Percentiles rank a stretch among this genome's conserved stretches.
Evolutionary conservation across 495 filamentous ascomycete species (phyloP).

Genomic region (Aspergillus affinis): DNA sequence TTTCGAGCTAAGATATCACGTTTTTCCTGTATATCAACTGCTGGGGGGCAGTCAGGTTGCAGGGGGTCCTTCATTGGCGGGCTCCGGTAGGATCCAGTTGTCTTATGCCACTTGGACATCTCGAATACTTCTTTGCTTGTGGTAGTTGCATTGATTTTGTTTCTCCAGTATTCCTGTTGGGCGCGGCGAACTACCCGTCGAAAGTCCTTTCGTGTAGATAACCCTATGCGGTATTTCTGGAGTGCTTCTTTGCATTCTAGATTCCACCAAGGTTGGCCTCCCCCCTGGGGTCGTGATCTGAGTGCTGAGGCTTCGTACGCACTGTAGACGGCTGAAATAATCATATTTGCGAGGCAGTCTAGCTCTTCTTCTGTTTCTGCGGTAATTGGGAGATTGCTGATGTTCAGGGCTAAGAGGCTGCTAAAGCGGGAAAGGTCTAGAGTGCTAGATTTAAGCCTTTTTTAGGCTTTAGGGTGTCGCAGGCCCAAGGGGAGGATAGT

Average conservation of each 20-base stretch:
- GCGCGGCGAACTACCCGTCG: background rate
- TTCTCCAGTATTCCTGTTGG: slow-evolving; percentile 2
- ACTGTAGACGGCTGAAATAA: too few species aligned
- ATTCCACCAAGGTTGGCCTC: too few species aligned
- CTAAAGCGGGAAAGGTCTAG: background rate
- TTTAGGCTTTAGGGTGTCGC: background rate
- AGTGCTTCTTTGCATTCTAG: too few species aligned
- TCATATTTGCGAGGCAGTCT: too few species aligned
- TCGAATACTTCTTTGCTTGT: background rate
- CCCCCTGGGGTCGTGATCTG: too few species aligned
- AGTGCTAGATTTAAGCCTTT: background rate
- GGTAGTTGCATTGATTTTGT: background rate
- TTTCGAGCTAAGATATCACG: background rate
- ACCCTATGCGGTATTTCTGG: background rate
- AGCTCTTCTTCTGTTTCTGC: slow-evolving; percentile 1
- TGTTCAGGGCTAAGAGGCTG: background rate
- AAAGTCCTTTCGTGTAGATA: background rate
- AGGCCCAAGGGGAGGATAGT: background rate
- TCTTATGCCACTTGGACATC: background rate
- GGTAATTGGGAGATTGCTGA: background rate
- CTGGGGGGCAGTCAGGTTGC: background rate
- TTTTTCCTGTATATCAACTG: background rate
- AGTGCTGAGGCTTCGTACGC: too few species aligned
- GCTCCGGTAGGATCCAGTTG: slow-evolving; percentile 2
- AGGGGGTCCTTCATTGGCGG: background rate